Evolutionary conservation across 2,329 filamentous ascomycete species (phyloP).

Genomic region (Ophioceras dolichostomum): DNA sequence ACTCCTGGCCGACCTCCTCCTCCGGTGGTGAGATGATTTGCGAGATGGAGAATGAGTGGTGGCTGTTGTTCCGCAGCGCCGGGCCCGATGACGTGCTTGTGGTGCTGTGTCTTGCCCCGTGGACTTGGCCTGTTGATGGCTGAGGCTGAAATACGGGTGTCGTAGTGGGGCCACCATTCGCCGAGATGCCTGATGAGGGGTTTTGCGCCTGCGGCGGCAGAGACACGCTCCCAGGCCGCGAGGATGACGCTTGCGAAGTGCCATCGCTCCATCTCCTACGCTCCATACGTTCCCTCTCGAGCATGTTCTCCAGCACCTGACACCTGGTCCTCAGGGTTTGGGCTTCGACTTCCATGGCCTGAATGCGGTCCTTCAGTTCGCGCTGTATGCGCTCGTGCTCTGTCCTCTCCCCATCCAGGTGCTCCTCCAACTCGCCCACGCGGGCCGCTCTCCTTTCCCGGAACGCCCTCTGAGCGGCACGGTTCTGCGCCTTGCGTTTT

Average conservation of each 20-base stretch:
- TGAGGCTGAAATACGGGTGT: too few species aligned
- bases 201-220: slow-evolving; percentile 1
- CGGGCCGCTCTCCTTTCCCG: slow-evolving; percentile 76
- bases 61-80: slow-evolving; percentile 6
- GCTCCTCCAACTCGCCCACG: slow-evolving; percentile 63
- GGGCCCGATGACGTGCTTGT: slow-evolving; percentile 3
- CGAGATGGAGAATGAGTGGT: slow-evolving; percentile 38
- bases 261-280: slow-evolving; percentile 13
- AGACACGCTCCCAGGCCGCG: background rate
- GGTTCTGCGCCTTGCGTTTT: slow-evolving; percentile 89
- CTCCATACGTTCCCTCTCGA: slow-evolving; percentile 44
- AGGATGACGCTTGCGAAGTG: background rate
- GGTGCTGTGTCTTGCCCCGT: background rate
- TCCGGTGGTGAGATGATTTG: slow-evolving; percentile 45
- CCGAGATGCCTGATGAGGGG: too few species aligned
- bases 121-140: background rate
- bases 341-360: slow-evolving; percentile 50
- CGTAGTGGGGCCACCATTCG: too few species aligned
- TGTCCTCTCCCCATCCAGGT: slow-evolving; percentile 48
- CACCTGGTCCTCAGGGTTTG: slow-evolving; percentile 53
- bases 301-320: slow-evolving; percentile 48
- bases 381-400: slow-evolving; percentile 43
- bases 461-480: slow-evolving; percentile 83
- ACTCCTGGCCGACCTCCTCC: slow-evolving; percentile 17
- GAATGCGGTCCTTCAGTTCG: slow-evolving; percentile 44